phyloP scores from a whole-genome alignment of 495 filamentous ascomycete genomes.

The Letharia columbiana region DNA sequence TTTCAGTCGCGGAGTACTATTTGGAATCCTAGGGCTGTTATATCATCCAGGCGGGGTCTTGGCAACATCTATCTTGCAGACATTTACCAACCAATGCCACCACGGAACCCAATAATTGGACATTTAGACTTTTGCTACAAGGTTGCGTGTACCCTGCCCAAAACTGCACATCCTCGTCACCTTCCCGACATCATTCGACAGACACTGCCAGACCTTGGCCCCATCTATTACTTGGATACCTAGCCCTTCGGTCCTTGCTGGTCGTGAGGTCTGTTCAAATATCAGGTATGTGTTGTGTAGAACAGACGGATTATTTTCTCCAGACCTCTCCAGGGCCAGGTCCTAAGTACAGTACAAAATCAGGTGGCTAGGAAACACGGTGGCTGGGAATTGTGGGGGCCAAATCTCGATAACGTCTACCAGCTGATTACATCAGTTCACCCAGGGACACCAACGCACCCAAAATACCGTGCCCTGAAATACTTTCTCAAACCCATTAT shows the following conservation, averaged over 20 bases:
- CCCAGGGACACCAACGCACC: slow-evolving; percentile 15
- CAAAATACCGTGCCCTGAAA: slow-evolving; percentile 17
- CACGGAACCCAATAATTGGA: slow-evolving; percentile 12
- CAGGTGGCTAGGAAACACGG: too few species aligned
- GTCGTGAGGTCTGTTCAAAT: slow-evolving; percentile 13
- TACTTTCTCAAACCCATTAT: slow-evolving; percentile 28
- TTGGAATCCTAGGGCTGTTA: background rate
- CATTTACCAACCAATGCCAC: slow-evolving; percentile 16
- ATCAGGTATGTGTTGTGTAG: too few species aligned
- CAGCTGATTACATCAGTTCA: slow-evolving; percentile 20
- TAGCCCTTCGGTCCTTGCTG: slow-evolving; percentile 29
- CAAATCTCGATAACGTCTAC: slow-evolving; percentile 7
- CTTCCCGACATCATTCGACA: slow-evolving; percentile 18
- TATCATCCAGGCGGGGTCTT: background rate
- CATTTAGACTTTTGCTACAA: slow-evolving; percentile 3
- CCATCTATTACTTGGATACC: slow-evolving; percentile 29
- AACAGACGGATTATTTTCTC: too few species aligned
- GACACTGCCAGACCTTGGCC: slow-evolving; percentile 17
- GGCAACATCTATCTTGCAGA: background rate
- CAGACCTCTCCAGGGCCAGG: too few species aligned
- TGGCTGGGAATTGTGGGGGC: too few species aligned
- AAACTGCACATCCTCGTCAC: slow-evolving; percentile 20
- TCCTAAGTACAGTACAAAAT: too few species aligned
- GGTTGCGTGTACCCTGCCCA: slow-evolving; percentile 9
- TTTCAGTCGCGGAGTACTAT: too few species aligned